Percentiles rank a stretch among this genome's conserved stretches.
Conservation (phyloP, 345 rosid genomes). For the Ricinus communis region DNA sequence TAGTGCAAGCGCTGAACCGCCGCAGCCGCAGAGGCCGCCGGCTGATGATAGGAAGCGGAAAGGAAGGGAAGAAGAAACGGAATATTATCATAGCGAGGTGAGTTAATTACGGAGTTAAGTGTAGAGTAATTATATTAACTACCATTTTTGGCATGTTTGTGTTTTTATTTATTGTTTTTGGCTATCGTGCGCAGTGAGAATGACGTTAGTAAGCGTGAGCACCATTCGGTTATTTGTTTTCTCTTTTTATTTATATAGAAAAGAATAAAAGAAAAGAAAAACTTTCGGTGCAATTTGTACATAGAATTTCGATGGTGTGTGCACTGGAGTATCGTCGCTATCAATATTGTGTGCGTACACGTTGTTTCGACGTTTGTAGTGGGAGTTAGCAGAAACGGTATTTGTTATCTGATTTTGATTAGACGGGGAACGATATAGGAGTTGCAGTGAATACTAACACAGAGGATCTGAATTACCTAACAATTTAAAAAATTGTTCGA, state of each 20-base stretch:
- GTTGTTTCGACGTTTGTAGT: conserved; percentile 16
- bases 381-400: too few species aligned
- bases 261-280: neutral
- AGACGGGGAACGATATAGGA: too few species aligned
- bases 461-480: too few species aligned
- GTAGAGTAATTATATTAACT: neutral
- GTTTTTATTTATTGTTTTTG: conserved; percentile 4
- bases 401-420: too few species aligned
- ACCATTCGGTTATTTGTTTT: neutral
- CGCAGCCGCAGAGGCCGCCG: conserved; percentile 29
- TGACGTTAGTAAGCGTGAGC: conserved; percentile 26
- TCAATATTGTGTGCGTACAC: conserved; percentile 10
- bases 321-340: neutral
- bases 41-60: conserved; percentile 66
- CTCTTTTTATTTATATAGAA: too few species aligned
- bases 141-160: conserved; percentile 7
- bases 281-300: conserved; percentile 8
- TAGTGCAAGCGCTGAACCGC: conserved; percentile 53
- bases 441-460: too few species aligned
- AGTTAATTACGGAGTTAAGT: conserved; percentile 25
- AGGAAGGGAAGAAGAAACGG: conserved; percentile 57
- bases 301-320: neutral
- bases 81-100: conserved; percentile 64
- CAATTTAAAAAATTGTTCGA: too few species aligned
- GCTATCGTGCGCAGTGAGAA: conserved; percentile 24